Percentiles rank a stretch among this genome's conserved stretches.
phyloP scores from a whole-genome alignment of 225 moss, liverwort and hornwort genomes.

The Thuidium tamariscinum region DNA sequence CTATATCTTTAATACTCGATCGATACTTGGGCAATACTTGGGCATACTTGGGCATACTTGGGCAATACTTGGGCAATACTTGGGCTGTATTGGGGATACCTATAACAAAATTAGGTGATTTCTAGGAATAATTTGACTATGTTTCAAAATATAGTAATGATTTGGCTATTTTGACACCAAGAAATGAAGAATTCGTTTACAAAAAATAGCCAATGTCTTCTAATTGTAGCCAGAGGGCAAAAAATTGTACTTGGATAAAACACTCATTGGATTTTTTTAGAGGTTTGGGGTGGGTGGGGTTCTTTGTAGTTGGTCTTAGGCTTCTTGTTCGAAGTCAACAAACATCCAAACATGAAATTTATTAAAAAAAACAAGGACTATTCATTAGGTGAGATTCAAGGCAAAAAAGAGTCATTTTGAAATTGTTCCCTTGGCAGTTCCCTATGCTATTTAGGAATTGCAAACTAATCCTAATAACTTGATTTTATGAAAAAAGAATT shows the following conservation, averaged over 20 bases:
- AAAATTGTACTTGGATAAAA: neutral
- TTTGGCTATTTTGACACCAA: neutral
- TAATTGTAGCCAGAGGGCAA: fast-evolving
- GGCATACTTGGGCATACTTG: neutral
- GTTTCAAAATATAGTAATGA: neutral
- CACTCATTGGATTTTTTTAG: fast-evolving
- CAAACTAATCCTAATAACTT: too few relatives aligned
- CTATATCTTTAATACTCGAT: neutral
- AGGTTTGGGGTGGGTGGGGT: too few relatives aligned
- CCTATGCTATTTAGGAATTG: too few relatives aligned
- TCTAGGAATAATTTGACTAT: neutral
- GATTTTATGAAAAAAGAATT: too few relatives aligned
- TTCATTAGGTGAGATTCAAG: too few relatives aligned
- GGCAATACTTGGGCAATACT: neutral
- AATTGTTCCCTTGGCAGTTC: too few relatives aligned
- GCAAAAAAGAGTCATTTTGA: too few relatives aligned
- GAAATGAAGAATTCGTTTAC: neutral
- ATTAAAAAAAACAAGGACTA: too few relatives aligned
- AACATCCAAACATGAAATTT: fast-evolving
- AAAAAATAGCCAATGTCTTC: too few relatives aligned
- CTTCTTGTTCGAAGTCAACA: neutral
- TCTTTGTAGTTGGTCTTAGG: fast-evolving
- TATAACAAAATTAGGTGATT: neutral
- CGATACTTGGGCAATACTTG: neutral
- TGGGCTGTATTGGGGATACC: neutral